phyloP scores from a whole-genome alignment of 345 rosid species.

The Geranium rotundifolium region DNA sequence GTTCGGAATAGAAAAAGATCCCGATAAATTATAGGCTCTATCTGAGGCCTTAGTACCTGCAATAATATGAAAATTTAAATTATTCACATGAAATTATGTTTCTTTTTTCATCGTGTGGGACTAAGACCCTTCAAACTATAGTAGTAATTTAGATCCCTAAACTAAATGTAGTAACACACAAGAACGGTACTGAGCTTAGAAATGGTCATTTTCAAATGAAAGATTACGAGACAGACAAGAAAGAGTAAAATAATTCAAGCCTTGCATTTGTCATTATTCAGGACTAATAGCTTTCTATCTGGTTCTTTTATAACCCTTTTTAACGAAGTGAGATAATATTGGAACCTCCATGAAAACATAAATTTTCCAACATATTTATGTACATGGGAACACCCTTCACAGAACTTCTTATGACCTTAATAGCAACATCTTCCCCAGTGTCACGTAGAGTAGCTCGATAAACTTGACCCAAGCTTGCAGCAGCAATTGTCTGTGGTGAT shows the following conservation, averaged over 20 bases:
- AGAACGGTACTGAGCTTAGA: not conserved
- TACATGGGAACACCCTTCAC: not conserved
- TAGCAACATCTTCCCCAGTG: conserved; percentile 91
- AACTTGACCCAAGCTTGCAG: conserved; percentile 97
- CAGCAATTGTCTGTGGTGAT: conserved; percentile 77
- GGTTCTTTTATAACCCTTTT: not conserved
- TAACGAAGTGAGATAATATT: not conserved
- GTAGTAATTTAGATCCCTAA: not conserved
- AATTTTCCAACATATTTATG: not conserved
- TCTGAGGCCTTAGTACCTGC: conserved; percentile 86
- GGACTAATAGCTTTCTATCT: not conserved
- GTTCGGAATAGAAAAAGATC: conserved; percentile 94
- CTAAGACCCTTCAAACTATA: not conserved
- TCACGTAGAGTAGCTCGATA: conserved; percentile 84
- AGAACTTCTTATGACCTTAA: conserved; percentile 51
- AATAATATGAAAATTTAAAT: conserved; percentile 7
- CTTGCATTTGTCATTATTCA: not conserved
- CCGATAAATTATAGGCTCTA: conserved; percentile 88
- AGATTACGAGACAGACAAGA: not conserved
- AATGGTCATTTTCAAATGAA: not conserved
- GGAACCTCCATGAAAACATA: not conserved
- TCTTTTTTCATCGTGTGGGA: not conserved
- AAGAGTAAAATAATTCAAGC: not conserved
- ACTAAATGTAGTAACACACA: not conserved
- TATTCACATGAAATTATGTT: not conserved